These are phyloP conservation scores for Rhizophagus clarus DNA, from an alignment of 192 early-diverging fungal genomes.

Conservation along the genomic window DNA sequence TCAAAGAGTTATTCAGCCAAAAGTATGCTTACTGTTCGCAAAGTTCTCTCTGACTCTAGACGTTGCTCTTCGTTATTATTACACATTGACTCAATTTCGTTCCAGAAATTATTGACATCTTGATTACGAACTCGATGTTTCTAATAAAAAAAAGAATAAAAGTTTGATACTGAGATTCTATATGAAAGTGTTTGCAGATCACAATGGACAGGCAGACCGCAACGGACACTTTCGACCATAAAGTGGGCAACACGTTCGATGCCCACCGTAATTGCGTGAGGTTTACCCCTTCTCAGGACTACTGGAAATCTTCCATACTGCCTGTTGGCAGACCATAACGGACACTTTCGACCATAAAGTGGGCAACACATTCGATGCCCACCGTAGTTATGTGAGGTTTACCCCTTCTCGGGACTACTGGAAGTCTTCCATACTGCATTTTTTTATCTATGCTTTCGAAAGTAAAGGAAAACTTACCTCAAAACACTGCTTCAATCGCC, in stretches of 20 bases:
- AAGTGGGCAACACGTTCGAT: neutral
- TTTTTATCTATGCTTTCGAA: no score
- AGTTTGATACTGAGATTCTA: no score
- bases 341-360: neutral
- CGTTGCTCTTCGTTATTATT: no score
- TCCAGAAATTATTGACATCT: conserved; percentile 10
- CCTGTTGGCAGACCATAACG: no score
- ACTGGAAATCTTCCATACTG: no score
- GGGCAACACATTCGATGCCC: neutral
- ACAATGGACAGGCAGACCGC: no score
- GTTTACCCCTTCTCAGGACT: no score
- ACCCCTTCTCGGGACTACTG: no score
- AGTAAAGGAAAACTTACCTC: no score
- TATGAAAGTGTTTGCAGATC: no score
- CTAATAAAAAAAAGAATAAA: neutral
- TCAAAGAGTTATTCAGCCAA: conserved; percentile 8
- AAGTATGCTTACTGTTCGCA: conserved; percentile 6
- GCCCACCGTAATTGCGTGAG: neutral
- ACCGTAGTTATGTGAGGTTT: neutral
- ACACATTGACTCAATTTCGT: neutral
- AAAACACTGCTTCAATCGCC: no score
- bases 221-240: neutral
- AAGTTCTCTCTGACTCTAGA: neutral
- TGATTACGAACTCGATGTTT: neutral
- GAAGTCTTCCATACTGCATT: no score